phyloP scores from a whole-genome alignment of 2,329 filamentous ascomycete genomes.

The Graphilbum sp. region DNA sequence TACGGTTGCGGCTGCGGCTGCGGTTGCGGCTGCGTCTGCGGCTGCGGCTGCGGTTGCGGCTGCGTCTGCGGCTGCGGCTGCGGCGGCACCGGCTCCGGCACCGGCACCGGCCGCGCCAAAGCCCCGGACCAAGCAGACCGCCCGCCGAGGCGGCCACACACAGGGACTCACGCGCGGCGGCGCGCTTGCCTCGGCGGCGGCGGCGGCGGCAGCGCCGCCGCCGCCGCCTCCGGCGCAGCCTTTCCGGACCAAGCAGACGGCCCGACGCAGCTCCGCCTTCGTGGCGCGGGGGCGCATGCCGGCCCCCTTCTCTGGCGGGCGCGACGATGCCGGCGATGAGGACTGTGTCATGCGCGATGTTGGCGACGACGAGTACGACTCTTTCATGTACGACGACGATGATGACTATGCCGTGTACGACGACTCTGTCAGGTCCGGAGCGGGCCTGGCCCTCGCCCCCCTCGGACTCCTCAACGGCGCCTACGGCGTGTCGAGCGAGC shows the following conservation, averaged over 20 bases:
- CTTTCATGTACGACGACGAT: background rate
- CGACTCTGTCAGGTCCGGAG: background rate
- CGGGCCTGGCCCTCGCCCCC: background rate
- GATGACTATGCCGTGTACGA: background rate
- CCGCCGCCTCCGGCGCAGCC: no score
- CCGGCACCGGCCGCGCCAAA: no score
- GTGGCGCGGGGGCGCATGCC: constrained; percentile 1
- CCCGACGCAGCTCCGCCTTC: constrained; percentile 1
- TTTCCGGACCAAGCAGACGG: constrained; percentile 1
- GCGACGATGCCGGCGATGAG: background rate
- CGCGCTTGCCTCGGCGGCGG: no score
- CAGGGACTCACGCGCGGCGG: constrained; percentile 1
- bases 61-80: no score
- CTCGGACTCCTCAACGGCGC: constrained; percentile 2
- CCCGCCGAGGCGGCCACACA: constrained; percentile 1
- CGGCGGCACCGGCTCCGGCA: no score
- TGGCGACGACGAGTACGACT: background rate
- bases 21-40: no score
- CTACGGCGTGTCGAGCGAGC: background rate
- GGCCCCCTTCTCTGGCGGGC: background rate
- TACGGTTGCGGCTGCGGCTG: no score
- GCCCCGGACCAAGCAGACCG: background rate
- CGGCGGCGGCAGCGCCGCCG: no score
- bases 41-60: no score
- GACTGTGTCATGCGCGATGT: background rate